Conservation (phyloP, 2,329 filamentous ascomycete genomes). For the Diaporthe sp. region DNA sequence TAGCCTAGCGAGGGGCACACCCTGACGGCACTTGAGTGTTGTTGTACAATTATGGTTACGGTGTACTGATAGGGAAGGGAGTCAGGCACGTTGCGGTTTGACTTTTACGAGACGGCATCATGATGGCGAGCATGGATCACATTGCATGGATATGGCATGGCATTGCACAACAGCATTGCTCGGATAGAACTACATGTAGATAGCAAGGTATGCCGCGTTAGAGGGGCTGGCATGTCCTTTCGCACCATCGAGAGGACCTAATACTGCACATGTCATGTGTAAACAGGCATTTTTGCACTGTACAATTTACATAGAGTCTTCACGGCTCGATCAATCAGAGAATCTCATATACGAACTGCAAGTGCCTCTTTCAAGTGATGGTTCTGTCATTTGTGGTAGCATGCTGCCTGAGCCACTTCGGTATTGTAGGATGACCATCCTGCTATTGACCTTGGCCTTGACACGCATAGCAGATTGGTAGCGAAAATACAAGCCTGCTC, state of each 20-base stretch:
- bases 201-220: not conserved
- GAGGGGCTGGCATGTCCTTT: not conserved
- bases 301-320: not conserved
- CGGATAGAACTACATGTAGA: slow-evolving; percentile 1
- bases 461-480: not conserved
- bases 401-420: not conserved
- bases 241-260: not conserved
- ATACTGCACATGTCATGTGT: not conserved
- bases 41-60: not conserved
- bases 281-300: not conserved
- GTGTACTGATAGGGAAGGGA: not conserved
- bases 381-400: not conserved
- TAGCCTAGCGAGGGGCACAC: not conserved
- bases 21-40: too few species aligned
- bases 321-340: not conserved
- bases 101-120: not conserved
- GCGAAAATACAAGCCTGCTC: not conserved
- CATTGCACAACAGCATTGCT: slow-evolving; percentile 1
- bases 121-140: slow-evolving; percentile 9
- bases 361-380: too few species aligned
- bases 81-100: not conserved
- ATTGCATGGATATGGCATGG: slow-evolving; percentile 15
- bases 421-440: too few species aligned
- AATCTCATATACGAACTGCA: not conserved
- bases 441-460: not conserved